phyloP scores from a whole-genome alignment of 2,329 filamentous ascomycete genomes.

The Colletotrichum filicis region DNA sequence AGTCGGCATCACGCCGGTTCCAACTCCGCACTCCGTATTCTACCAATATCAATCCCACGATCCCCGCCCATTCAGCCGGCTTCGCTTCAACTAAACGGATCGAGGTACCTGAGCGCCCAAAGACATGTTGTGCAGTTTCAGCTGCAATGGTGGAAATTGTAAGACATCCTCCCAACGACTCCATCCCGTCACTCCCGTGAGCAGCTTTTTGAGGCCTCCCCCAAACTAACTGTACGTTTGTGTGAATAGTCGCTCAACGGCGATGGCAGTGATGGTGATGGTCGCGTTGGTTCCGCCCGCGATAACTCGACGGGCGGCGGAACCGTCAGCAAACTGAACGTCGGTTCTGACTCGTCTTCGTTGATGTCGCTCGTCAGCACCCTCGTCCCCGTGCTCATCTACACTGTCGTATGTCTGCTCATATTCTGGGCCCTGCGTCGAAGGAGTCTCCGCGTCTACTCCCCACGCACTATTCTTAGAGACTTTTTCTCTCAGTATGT shows the following conservation, averaged over 20 bases:
- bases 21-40: too few species aligned
- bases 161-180: background rate
- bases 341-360: constrained; percentile 52
- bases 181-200: background rate
- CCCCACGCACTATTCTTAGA: constrained; percentile 62
- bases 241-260: constrained; percentile 21
- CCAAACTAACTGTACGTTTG: background rate
- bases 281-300: constrained; percentile 55
- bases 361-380: constrained; percentile 58
- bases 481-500: constrained; percentile 62
- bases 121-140: constrained; percentile 6
- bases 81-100: background rate
- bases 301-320: constrained; percentile 49
- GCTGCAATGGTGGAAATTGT: constrained; percentile 5
- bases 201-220: background rate
- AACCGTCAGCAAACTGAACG: constrained; percentile 48
- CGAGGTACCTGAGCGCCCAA: background rate
- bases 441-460: constrained; percentile 63
- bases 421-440: constrained; percentile 63
- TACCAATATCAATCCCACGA: background rate
- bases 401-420: constrained; percentile 59
- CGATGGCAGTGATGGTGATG: constrained; percentile 43
- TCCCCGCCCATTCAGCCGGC: background rate
- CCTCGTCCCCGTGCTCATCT: constrained; percentile 62
- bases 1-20: background rate